These are phyloP conservation scores for Canna indica DNA, from an alignment of 176 grass and related monocot genomes.

Conservation along the genomic window DNA sequence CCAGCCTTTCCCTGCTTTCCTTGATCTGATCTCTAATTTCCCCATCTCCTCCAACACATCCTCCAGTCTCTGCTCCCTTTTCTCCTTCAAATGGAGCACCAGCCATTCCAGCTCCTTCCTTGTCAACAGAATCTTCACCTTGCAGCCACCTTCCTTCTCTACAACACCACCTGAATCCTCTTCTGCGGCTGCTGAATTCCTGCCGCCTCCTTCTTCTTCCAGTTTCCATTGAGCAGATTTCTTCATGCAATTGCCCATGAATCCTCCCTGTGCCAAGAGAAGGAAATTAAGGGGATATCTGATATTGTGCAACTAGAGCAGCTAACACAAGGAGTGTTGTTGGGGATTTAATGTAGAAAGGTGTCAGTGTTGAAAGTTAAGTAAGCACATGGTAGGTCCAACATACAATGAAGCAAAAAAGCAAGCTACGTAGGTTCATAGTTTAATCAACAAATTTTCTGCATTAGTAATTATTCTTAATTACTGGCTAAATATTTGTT, in stretches of 20 bases:
- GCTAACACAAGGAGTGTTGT: neutral
- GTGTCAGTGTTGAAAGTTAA: neutral
- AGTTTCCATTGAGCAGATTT: neutral
- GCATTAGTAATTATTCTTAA: no score
- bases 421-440: no score
- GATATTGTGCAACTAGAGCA: neutral
- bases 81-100: slow-evolving; percentile 20
- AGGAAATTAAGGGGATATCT: neutral
- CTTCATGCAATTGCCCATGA: slow-evolving; percentile 17
- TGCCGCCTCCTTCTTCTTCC: neutral
- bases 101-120: slow-evolving; percentile 23
- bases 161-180: no score
- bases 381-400: neutral
- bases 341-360: neutral
- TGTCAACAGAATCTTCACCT: slow-evolving; percentile 23
- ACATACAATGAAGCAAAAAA: no score
- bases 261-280: neutral
- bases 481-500: no score
- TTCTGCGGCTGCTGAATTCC: neutral
- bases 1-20: slow-evolving; percentile 3
- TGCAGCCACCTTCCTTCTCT: slow-evolving; percentile 10
- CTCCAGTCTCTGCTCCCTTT: slow-evolving; percentile 14
- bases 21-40: neutral
- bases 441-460: no score
- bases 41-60: slow-evolving; percentile 24